Evolutionary conservation across 2,329 filamentous ascomycete genomes (phyloP), one percentile per base, ranked within the genome.

Genomic region (Fusarium vanettenii): DNA sequence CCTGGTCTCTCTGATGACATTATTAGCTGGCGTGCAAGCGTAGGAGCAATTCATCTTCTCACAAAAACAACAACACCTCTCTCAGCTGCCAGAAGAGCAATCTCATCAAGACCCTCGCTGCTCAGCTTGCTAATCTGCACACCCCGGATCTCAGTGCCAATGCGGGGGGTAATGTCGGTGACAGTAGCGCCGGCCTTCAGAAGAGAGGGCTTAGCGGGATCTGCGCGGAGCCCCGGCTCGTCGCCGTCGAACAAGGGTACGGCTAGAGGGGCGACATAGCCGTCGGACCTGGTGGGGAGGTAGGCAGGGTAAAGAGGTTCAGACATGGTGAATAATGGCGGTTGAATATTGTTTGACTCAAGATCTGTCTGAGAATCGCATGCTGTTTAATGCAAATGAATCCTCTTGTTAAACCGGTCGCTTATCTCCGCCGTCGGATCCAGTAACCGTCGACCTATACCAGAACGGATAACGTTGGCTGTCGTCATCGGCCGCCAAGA

Each of bases 51-150:
- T 20, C 1, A 0, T 11, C 2, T 1, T 69, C 77, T 67, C 29
- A 82, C 80, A 68, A 81, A 81, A n/a, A 81, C 79, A 0, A 82
- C 63, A 4, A 81, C 80, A 7, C 80, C 80, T 10, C 80, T 69
- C 33, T 81, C 79, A 1, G 80, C 80, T 25, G 80, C 79, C 1
- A 82, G 31, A 5, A 82, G 45, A 18, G 80, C 80, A 3, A 82
- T 37, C 33, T 81, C 80, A 57, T 82, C 78, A 0, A 82, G 72
- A 1, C 79, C 80, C 2, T 71, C 74, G 8, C 29, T 60, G 10
- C 72, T 68, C 13, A 82, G 52, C 20, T 69, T 45, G 61, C 74
- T 80, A 16, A 82, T 73, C 57, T 82, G 80, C 14, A 82, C 71
- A 11, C 79, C 80, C 22, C 67, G 60, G 43, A 82, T 74, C 63